Evolutionary conservation across 306 rosid species (phyloP), one percentile per base, ranked within the genome.

Genomic region (Crataegus laevigata): DNA sequence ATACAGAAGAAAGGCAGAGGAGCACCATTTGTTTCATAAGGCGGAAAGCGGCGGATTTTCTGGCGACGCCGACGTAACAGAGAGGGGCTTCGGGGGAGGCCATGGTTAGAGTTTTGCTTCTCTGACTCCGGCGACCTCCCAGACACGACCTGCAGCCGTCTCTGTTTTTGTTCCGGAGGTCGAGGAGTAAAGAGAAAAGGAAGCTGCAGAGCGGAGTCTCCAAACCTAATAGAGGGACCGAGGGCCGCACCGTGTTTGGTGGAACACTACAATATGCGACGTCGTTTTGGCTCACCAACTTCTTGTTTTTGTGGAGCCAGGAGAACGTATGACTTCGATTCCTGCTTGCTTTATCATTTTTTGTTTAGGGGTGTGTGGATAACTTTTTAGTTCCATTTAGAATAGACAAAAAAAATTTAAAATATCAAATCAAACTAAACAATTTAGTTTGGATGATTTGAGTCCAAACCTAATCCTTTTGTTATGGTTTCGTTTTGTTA

Each of bases 11-110:
- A 36, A 59, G 30, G 3, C 34, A 60, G 36, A 17, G 59, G 50
- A 57, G 68, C 2, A 94, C 98, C 99, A 96, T 92, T 89, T 92
- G 99, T 77, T 96, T 92, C 98, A 96, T 96, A 72, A 96, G 96
- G 76, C 96, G 96, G 76, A 96, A 96, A 66, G 98, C 98, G 21
- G 96, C 99, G 42, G 98, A 92, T 76, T 83, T 71, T 69, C 87
- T 86, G 76, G 97, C 96, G 67, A 96, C 96, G 47, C 99, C 99
- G 14, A 96, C 98, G 38, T 96, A 96, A 72, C 91, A 85, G 43
- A 92, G 60, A 69, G 99, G 98, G 73, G 92, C 82, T 87, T 96
- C 97, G 0, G 99, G 92, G 38, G 99, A 89, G 67, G 98, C 98
- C 99, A 96, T 96, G 86, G 86, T 22, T 78, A 78, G 63, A 77